phyloP scores from a whole-genome alignment of 345 rosid species.

The Barbarea vulgaris region DNA sequence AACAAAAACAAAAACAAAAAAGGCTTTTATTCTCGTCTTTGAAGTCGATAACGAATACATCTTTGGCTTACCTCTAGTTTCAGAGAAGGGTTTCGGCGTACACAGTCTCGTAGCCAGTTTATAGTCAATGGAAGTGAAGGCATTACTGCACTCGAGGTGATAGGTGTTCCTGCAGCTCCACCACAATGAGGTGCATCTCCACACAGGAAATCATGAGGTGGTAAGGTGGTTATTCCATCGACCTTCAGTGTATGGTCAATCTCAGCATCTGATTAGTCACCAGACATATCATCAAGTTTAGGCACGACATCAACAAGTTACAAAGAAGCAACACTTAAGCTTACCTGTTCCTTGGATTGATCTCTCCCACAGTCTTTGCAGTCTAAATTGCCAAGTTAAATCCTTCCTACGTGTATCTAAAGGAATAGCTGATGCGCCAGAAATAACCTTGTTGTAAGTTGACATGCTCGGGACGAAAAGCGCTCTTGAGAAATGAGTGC shows the following conservation, averaged over 20 bases:
- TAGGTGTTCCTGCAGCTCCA: conserved; percentile 41
- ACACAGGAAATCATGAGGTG: conserved; percentile 57
- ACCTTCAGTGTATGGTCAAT: conserved; percentile 44
- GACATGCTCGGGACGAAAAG: conserved; percentile 86
- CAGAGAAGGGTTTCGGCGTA: conserved; percentile 62
- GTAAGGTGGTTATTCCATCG: conserved; percentile 44
- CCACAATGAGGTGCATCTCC: conserved; percentile 54
- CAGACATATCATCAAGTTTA: conserved; percentile 14
- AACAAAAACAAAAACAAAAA: background rate
- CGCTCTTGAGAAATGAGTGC: conserved; percentile 74
- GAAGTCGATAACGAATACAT: conserved; percentile 7
- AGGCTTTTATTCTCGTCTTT: background rate
- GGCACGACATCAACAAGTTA: background rate
- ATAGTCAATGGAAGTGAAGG: conserved; percentile 78
- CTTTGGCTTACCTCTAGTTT: conserved; percentile 58
- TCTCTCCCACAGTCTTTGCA: conserved; percentile 80
- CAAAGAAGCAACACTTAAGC: conserved; percentile 6
- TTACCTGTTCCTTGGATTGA: conserved; percentile 66
- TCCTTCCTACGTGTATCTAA: conserved; percentile 48
- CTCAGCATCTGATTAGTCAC: conserved; percentile 45
- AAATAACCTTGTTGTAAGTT: conserved; percentile 72
- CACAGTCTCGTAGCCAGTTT: conserved; percentile 64
- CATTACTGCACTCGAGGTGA: conserved; percentile 61
- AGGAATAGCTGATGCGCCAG: conserved; percentile 54
- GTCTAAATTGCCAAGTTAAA: conserved; percentile 75